phyloP scores from a whole-genome alignment of 257 asterid species.

The Nicotiana undulata region DNA sequence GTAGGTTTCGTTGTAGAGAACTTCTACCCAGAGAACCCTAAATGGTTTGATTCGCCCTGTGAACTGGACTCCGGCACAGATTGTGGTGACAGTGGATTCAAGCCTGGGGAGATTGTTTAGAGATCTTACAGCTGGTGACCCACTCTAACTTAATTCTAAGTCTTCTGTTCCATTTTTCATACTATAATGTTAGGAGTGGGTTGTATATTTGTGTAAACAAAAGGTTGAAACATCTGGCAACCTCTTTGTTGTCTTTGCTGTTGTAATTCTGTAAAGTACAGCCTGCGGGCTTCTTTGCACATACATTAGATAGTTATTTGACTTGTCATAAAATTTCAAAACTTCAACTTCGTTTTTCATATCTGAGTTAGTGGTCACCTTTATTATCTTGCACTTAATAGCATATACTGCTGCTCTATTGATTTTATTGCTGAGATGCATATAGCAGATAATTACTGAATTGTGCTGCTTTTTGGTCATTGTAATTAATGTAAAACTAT shows the following conservation, averaged over 20 bases:
- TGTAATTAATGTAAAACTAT: not conserved
- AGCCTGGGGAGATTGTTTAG: conserved; percentile 74
- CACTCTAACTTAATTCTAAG: conserved; percentile 39
- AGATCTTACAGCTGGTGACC: conserved; percentile 47
- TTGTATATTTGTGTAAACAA: conserved; percentile 34
- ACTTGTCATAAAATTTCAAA: conserved; percentile 16
- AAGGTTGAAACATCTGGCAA: conserved; percentile 23
- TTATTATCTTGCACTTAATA: not conserved
- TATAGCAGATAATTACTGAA: not conserved
- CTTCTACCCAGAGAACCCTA: conserved; percentile 82
- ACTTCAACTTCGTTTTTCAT: conserved; percentile 5
- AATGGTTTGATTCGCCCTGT: conserved; percentile 96
- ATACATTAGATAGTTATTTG: conserved; percentile 25
- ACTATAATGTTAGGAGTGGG: conserved; percentile 39
- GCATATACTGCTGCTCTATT: not conserved
- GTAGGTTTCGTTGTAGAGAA: conserved; percentile 74
- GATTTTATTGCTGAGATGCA: not conserved
- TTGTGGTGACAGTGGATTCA: conserved; percentile 68
- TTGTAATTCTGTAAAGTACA: conserved; percentile 34
- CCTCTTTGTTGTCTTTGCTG: conserved; percentile 25
- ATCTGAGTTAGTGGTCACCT: not conserved
- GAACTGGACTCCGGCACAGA: conserved; percentile 69
- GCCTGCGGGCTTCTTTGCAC: conserved; percentile 40
- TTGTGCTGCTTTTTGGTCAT: not conserved
- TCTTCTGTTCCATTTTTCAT: conserved; percentile 24